These are phyloP conservation scores for Chamaecyparis obtusa DNA, from an alignment of 75 land plant genomes.

Conservation along the genomic window DNA sequence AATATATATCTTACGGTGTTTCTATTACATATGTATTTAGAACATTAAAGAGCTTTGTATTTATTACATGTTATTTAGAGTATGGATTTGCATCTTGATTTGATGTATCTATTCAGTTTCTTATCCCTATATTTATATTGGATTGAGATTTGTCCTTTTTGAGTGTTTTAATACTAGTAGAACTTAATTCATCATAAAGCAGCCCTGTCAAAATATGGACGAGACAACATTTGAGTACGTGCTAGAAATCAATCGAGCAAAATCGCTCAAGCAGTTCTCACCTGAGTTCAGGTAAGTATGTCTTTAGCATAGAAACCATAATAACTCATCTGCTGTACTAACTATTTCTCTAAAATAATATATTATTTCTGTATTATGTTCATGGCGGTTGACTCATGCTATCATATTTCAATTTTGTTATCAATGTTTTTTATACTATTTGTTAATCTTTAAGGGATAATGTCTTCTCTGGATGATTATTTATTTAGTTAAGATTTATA, in stretches of 20 bases:
- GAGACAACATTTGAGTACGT: slow-evolving; percentile 10
- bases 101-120: neutral
- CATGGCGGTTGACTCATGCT: too few relatives aligned
- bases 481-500: neutral
- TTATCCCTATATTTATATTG: neutral
- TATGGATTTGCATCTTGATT: neutral
- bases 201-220: slow-evolving; percentile 5
- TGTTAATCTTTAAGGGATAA: neutral
- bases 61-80: neutral
- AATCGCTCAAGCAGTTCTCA: neutral
- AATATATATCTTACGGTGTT: neutral
- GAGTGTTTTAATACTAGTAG: slow-evolving; percentile 6
- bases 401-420: neutral
- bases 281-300: slow-evolving; percentile 9
- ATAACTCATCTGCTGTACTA: neutral
- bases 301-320: neutral
- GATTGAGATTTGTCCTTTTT: neutral
- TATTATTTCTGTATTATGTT: too few relatives aligned
- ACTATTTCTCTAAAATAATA: neutral
- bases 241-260: slow-evolving; percentile 7
- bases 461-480: neutral
- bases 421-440: neutral
- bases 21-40: neutral
- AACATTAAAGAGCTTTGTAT: neutral
- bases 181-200: slow-evolving; percentile 4